phyloP scores from a whole-genome alignment of 2,329 filamentous ascomycete species.

The Fusarium sp. region DNA sequence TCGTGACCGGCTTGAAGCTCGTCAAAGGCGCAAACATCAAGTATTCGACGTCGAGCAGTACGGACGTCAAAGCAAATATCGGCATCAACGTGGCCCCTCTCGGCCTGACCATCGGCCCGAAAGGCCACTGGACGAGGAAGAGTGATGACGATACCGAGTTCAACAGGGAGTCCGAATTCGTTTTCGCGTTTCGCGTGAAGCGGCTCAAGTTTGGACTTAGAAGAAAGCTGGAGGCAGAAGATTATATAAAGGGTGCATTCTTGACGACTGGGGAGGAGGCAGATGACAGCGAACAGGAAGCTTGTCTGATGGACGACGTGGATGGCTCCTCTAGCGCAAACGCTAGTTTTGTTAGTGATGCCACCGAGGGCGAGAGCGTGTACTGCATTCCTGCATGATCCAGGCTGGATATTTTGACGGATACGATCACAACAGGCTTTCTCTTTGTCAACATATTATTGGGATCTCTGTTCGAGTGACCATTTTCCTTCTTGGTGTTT shows the following conservation, averaged over 20 bases:
- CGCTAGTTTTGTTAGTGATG: not conserved
- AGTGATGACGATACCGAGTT: not conserved
- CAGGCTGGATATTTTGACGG: not conserved
- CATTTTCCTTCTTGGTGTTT: not conserved
- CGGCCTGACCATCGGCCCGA: not conserved
- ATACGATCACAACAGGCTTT: too few relatives aligned
- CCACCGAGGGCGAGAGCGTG: not conserved
- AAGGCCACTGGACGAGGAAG: not conserved
- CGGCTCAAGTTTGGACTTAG: not conserved
- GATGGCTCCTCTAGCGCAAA: not conserved
- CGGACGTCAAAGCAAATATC: not conserved
- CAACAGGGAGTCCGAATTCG: not conserved
- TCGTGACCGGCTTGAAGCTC: not conserved
- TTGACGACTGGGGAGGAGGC: not conserved
- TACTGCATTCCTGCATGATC: not conserved
- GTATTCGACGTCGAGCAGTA: not conserved
- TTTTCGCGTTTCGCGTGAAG: not conserved
- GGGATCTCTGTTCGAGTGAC: too few relatives aligned
- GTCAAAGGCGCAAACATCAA: constrained; percentile 6
- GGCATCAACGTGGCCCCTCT: not conserved
- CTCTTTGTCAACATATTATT: too few relatives aligned
- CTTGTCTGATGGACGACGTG: not conserved
- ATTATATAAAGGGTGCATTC: not conserved
- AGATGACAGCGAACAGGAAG: not conserved
- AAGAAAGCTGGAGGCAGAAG: not conserved